Percentiles rank a stretch among this genome's conserved stretches.
Conservation (phyloP, 2,329 filamentous ascomycete species). For the Cytospora schulzeri region DNA sequence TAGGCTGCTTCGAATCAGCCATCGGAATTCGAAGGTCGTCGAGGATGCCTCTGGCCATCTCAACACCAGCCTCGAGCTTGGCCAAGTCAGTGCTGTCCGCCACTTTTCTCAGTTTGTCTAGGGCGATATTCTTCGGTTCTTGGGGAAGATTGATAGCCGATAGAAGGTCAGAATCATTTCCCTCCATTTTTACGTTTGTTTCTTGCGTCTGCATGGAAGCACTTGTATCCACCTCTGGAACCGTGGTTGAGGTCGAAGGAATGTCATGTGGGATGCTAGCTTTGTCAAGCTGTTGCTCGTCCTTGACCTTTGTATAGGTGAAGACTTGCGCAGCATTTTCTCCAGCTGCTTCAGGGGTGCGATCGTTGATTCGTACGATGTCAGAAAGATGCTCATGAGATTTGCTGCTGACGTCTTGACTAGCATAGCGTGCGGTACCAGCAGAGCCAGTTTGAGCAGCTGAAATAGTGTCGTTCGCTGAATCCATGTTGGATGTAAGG, state of each 20-base stretch:
- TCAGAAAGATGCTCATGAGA: not conserved
- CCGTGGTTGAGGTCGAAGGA: not conserved
- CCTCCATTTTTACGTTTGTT: not conserved
- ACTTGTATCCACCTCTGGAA: not conserved
- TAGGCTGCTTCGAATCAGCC: conserved; percentile 13
- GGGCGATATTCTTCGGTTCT: not conserved
- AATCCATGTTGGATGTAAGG: not conserved
- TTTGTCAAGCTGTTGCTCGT: not conserved
- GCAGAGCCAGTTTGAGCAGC: not conserved
- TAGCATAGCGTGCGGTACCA: not conserved
- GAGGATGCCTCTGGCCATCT: not conserved
- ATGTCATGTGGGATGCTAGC: not conserved
- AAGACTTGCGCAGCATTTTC: not conserved
- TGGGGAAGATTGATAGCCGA: no score
- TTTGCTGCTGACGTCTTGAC: not conserved
- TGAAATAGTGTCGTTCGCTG: not conserved
- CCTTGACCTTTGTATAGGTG: not conserved
- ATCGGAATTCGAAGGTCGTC: conserved; percentile 14
- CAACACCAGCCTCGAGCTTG: conserved; percentile 8
- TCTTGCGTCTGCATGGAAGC: not conserved
- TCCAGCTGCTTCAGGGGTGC: not conserved
- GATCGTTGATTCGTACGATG: not conserved
- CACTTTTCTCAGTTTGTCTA: conserved; percentile 1
- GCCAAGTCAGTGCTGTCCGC: not conserved
- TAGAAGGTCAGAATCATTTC: not conserved